Evolutionary conservation across 2,329 filamentous ascomycete species (phyloP), one percentile per base, ranked within the genome.

Genomic region (Parasarocladium wereldwijsianum): DNA sequence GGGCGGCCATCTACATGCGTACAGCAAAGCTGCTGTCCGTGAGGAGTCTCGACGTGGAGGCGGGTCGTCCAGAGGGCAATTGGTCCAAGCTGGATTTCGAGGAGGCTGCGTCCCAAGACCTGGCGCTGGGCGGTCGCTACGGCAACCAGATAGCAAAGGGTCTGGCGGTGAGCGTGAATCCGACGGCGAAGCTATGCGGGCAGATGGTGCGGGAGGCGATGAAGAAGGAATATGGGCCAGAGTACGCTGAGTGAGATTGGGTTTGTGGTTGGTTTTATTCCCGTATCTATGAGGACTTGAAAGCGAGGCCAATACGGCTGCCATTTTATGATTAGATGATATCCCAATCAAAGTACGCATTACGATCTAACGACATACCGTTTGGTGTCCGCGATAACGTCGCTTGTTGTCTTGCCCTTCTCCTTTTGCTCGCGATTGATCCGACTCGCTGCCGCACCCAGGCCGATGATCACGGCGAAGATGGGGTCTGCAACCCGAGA

Each of bases 141-240:
- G 75, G 74, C 18, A 77, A 74, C 38, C 68, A 72, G 32, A 62
- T 78, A 37, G 73, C 72, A 13, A 75, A 71, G 44, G 66, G 61
- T 4, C 50, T 79, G 38, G 72, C 71, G 5, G 74, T 78, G 29
- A 65, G 62, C 46, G 67, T 68, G 17, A 80, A 79, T 46, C 74
- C 75, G 15, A 76, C 70, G 11, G 73, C 75, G 3, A 79, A 78
- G 53, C 53, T 79, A 24, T 80, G 75, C 43, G 75, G 74, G 2
- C 63, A 75, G 42, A 79, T 79, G 46, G 74, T 80, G 21, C 63
- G 67, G 29, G 70, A 77, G 50, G 74, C 73, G 28, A 73, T 79
- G 70, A 74, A 64, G 54, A 75, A 70, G 49, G 75, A 79, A 46
- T 76, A 74, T 40, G 68, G 66, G 1, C 55, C 60, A n/a, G 56